Base-by-base conservation (phyloP, 202 grass and related monocot species). In the Alloteropsis angusta region DNA sequence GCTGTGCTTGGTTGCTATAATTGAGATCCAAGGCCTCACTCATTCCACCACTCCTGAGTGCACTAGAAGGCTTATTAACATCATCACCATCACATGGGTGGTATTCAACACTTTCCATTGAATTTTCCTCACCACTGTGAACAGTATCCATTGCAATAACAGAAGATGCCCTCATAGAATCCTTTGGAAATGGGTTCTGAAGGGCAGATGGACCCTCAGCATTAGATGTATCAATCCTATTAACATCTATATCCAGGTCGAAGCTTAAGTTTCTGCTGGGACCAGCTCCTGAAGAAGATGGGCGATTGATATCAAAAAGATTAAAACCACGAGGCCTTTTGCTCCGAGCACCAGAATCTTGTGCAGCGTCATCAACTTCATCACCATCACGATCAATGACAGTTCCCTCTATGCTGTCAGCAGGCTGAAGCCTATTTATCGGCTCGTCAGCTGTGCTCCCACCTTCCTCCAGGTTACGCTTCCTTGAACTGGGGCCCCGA, bases 31-130 rank as follows among this genome's bases (percentile, higher is more conserved):
- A 85, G 5, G 83, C 54, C 43, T 96, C 90, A 23, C 88, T 99
- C 85, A 90, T 90, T 71, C 85, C 87, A 86, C 88, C 84, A 62
- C 87, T 94, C 83, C 94, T 89, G 48, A 86, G 68, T 35, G 83
- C 80, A 68, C 87, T 89, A 28, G 94, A 90, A 78, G 85, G 89
- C 80, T 86, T 86, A 60, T 86, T 83, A 82, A 88, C 77, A 88
- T 86, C 96, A 77, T 86, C 90, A 79, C 42, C 82, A 87, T 88
- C 92, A 85, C 89, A 79, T n/a, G 96, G 96, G 80, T 88, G 79
- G 77, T 93, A 91, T 85, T 99, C 92, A 80, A 99, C 96, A 76
- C 96, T 99, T 48, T 99, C 96, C 92, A 91, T 99, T 23, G 96
- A 99, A 79, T 93, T 91, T 46, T 89, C 86, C 25, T 99, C 84